Percentiles rank a stretch among this genome's conserved stretches.
Evolutionary conservation across 2,329 filamentous ascomycete species (phyloP).

Genomic region (Stagonosporopsis vannaccii): DNA sequence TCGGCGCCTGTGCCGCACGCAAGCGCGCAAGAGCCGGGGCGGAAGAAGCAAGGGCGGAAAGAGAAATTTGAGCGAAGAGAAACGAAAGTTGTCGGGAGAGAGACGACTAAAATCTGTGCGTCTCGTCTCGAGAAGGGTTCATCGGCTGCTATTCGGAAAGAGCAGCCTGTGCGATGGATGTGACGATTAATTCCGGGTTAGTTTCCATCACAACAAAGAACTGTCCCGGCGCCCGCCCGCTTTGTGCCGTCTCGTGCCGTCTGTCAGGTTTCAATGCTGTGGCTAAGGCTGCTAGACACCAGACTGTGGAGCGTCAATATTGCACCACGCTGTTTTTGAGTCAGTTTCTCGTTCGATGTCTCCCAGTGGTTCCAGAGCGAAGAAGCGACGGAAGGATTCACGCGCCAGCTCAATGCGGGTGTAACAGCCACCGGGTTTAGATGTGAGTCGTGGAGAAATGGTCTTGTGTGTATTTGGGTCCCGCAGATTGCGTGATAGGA

Average conservation of each 20-base stretch:
- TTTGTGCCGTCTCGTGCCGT: slow-evolving; percentile 18
- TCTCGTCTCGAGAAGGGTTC: slow-evolving; percentile 7
- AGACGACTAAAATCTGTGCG: not conserved
- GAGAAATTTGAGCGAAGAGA: not conserved
- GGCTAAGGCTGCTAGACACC: slow-evolving; percentile 15
- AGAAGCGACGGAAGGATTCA: slow-evolving; percentile 16
- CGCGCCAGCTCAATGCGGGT: slow-evolving; percentile 11
- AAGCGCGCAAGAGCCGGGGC: slow-evolving; percentile 4
- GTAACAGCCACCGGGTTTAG: slow-evolving; percentile 3
- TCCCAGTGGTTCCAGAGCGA: slow-evolving; percentile 10
- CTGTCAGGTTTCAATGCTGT: slow-evolving; percentile 9
- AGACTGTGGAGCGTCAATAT: slow-evolving; percentile 19
- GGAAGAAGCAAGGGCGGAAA: not conserved
- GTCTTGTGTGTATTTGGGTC: slow-evolving; percentile 10
- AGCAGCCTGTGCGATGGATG: slow-evolving; percentile 15
- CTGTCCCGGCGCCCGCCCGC: slow-evolving; percentile 8
- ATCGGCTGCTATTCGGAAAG: slow-evolving; percentile 5
- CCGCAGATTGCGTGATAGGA: slow-evolving; percentile 12
- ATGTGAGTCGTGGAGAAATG: slow-evolving; percentile 19
- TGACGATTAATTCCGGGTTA: slow-evolving; percentile 11
- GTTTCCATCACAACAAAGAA: slow-evolving; percentile 11
- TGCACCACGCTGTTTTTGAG: slow-evolving; percentile 13
- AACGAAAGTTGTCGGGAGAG: not conserved
- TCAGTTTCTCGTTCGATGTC: slow-evolving; percentile 15
- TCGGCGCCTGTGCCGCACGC: slow-evolving; percentile 4